phyloP scores from a whole-genome alignment of 257 asterid genomes.

The Galeopsis tetrahit region DNA sequence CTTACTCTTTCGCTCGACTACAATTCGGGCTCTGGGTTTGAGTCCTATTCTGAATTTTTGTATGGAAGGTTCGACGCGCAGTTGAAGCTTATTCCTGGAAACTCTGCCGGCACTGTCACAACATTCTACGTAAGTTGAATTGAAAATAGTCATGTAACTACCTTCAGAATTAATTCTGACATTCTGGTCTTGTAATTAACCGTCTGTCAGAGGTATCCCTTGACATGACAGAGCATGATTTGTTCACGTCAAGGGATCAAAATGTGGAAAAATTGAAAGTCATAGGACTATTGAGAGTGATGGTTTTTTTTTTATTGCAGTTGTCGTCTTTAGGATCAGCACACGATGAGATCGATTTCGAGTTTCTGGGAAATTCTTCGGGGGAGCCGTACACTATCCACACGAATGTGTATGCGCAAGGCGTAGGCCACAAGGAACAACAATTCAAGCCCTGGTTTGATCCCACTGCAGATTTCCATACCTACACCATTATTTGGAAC shows the following conservation, averaged over 20 bases:
- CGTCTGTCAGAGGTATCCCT: too few relatives aligned
- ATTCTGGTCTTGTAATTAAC: too few relatives aligned
- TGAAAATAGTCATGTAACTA: too few relatives aligned
- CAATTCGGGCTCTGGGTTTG: constrained; percentile 64
- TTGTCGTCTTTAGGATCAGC: constrained; percentile 47
- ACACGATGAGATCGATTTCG: constrained; percentile 77
- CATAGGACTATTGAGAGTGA: neutral
- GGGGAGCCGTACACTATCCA: constrained; percentile 66
- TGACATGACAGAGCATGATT: too few relatives aligned
- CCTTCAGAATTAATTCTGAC: too few relatives aligned
- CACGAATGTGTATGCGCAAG: constrained; percentile 54
- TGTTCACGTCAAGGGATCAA: too few relatives aligned
- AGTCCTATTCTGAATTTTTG: constrained; percentile 50
- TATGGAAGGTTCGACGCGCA: constrained; percentile 63
- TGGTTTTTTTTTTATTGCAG: constrained; percentile 31
- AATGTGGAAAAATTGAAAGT: too few relatives aligned
- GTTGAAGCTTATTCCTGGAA: constrained; percentile 59
- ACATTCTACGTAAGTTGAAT: constrained; percentile 58
- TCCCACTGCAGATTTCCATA: constrained; percentile 57
- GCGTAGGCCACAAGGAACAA: constrained; percentile 59
- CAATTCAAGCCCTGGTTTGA: constrained; percentile 74
- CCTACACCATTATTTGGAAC: constrained; percentile 68
- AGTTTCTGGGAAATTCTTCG: constrained; percentile 58
- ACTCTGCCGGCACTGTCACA: constrained; percentile 82
- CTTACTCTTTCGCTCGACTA: constrained; percentile 60